Evolutionary conservation across 192 early-diverging fungal genomes (phyloP).

Genomic region (Gorgonomyces haynaldii): DNA sequence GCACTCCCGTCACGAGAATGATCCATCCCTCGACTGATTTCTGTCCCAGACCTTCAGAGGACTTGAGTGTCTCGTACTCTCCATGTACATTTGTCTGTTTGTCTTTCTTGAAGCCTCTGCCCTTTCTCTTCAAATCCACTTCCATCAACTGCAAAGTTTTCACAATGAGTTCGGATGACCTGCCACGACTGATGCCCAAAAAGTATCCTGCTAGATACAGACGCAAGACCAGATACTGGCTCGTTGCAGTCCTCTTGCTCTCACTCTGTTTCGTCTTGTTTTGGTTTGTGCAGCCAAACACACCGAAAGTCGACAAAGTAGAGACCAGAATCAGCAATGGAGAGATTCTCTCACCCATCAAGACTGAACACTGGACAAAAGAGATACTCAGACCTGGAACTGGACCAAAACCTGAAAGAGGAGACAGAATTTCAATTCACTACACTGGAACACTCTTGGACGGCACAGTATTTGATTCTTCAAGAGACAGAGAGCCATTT

Average conservation of each 20-base stretch:
- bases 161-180: conserved; percentile 4
- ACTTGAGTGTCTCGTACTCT: conserved; percentile 24
- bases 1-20: conserved; percentile 78
- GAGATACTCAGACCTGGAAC: not conserved
- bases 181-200: too few species aligned
- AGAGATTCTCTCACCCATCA: not conserved
- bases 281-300: too few species aligned
- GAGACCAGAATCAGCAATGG: not conserved
- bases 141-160: conserved; percentile 12
- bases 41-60: conserved; percentile 22
- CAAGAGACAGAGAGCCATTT: conserved; percentile 1
- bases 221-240: too few species aligned
- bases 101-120: conserved; percentile 30
- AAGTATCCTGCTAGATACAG: too few species aligned
- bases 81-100: conserved; percentile 11
- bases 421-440: not conserved
- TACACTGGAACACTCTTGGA: conserved; percentile 1
- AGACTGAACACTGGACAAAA: conserved; percentile 2
- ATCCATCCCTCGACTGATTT: conserved; percentile 90
- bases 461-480: conserved; percentile 3
- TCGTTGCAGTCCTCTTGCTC: too few species aligned
- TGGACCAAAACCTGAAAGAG: not conserved
- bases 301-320: not conserved
- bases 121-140: conserved; percentile 25
- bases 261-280: too few species aligned